Evolutionary conservation across 495 filamentous ascomycete genomes (phyloP).

Genomic region (Durotheca rogersii): DNA sequence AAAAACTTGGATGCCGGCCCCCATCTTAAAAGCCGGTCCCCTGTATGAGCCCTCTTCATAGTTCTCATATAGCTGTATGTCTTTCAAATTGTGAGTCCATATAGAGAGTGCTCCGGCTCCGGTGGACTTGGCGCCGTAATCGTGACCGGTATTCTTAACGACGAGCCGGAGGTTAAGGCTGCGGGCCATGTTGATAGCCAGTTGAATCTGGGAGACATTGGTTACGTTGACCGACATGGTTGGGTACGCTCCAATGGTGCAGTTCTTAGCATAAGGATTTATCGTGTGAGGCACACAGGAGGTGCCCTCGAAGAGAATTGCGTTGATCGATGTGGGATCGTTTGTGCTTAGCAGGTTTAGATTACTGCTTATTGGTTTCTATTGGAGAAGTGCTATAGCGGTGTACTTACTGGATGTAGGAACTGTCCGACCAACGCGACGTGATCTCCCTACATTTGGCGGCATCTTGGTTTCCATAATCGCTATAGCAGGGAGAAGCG

Average conservation of each 20-base stretch:
- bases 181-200: slow-evolving; percentile 63
- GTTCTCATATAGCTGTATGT: slow-evolving; percentile 41
- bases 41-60: slow-evolving; percentile 45
- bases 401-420: slow-evolving; percentile 31
- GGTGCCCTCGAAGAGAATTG: slow-evolving; percentile 48
- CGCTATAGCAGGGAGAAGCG: slow-evolving; percentile 56
- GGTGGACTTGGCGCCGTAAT: slow-evolving; percentile 55
- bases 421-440: slow-evolving; percentile 36
- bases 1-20: slow-evolving; percentile 47
- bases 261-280: slow-evolving; percentile 50
- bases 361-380: not conserved
- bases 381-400: not conserved
- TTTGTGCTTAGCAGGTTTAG: slow-evolving; percentile 33
- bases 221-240: slow-evolving; percentile 59
- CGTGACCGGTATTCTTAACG: slow-evolving; percentile 72
- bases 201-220: slow-evolving; percentile 57
- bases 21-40: slow-evolving; percentile 52
- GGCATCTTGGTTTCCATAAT: slow-evolving; percentile 49
- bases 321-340: slow-evolving; percentile 52
- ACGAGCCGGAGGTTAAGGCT: slow-evolving; percentile 60
- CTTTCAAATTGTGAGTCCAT: slow-evolving; percentile 66
- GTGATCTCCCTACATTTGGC: slow-evolving; percentile 43
- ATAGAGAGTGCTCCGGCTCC: slow-evolving; percentile 53
- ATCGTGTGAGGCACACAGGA: slow-evolving; percentile 48
- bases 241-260: slow-evolving; percentile 61